Conservation (phyloP, 2,329 filamentous ascomycete species). For the Thelonectria discophora region DNA sequence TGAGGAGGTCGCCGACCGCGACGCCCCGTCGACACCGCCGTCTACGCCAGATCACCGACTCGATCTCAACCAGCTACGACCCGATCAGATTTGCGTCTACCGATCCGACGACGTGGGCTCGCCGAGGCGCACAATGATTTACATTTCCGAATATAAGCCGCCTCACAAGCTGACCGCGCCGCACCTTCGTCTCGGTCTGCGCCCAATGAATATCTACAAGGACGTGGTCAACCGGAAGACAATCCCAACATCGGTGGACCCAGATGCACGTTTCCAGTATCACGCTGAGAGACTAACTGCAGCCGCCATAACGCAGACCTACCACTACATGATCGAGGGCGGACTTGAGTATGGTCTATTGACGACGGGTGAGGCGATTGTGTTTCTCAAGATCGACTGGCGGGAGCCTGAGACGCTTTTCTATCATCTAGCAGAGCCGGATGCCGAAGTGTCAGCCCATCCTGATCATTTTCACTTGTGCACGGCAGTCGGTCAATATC, state of each 20-base stretch:
- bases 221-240: conserved; percentile 46
- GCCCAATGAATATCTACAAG: conserved; percentile 51
- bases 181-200: conserved; percentile 54
- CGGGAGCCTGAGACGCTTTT: conserved; percentile 9
- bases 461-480: conserved; percentile 2
- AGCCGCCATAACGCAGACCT: conserved; percentile 57
- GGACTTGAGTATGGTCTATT: conserved; percentile 55
- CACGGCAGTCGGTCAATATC: conserved; percentile 16
- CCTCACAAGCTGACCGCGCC: conserved; percentile 55
- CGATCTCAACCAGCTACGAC: conserved; percentile 39
- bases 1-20: conserved; percentile 40
- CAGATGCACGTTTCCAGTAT: conserved; percentile 47
- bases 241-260: conserved; percentile 38
- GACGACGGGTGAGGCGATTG: conserved; percentile 16
- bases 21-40: conserved; percentile 25
- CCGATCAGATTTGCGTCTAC: conserved; percentile 45
- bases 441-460: conserved; percentile 3
- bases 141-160: conserved; percentile 56
- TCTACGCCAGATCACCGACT: conserved; percentile 31
- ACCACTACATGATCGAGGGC: conserved; percentile 58
- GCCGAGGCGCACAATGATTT: conserved; percentile 41
- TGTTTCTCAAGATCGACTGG: conserved; percentile 26
- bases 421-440: conserved; percentile 18
- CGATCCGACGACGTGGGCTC: conserved; percentile 19
- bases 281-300: conserved; percentile 49